phyloP scores from a whole-genome alignment of 371 early-diverging fungal species.

The Sporodiniella umbellata region DNA sequence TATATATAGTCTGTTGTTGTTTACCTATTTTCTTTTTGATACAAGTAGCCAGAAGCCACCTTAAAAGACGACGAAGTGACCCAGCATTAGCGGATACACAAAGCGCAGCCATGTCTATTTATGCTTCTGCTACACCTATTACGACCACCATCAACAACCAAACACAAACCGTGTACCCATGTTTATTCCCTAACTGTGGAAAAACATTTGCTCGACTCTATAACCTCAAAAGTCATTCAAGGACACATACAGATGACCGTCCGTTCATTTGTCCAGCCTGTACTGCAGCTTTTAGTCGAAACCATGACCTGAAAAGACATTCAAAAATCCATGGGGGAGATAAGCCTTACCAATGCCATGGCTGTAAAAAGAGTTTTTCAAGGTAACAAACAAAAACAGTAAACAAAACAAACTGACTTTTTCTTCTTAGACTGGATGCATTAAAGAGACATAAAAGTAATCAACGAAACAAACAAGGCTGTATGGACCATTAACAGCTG shows the following conservation, averaged over 20 bases:
- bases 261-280: constrained; percentile 79
- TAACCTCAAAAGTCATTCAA: constrained; percentile 77
- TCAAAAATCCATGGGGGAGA: constrained; percentile 83
- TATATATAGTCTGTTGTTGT: background rate
- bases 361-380: constrained; percentile 80
- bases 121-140: constrained; percentile 47
- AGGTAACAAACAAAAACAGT: constrained; percentile 22
- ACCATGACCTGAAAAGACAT: constrained; percentile 87
- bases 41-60: background rate
- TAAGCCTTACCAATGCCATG: constrained; percentile 78
- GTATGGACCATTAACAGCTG: constrained; percentile 10
- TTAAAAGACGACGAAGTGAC: constrained; percentile 45
- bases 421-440: constrained; percentile 41
- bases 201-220: constrained; percentile 76
- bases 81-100: constrained; percentile 47
- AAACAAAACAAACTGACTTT: background rate
- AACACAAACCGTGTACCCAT: constrained; percentile 55
- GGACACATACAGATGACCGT: constrained; percentile 77
- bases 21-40: background rate
- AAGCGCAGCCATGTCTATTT: constrained; percentile 46
- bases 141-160: constrained; percentile 49
- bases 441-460: constrained; percentile 50
- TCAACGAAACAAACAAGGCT: constrained; percentile 42
- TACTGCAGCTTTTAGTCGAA: constrained; percentile 75
- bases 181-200: constrained; percentile 67